Conservation (phyloP, 441 rosid genomes). For the Jatropha podagrica region DNA sequence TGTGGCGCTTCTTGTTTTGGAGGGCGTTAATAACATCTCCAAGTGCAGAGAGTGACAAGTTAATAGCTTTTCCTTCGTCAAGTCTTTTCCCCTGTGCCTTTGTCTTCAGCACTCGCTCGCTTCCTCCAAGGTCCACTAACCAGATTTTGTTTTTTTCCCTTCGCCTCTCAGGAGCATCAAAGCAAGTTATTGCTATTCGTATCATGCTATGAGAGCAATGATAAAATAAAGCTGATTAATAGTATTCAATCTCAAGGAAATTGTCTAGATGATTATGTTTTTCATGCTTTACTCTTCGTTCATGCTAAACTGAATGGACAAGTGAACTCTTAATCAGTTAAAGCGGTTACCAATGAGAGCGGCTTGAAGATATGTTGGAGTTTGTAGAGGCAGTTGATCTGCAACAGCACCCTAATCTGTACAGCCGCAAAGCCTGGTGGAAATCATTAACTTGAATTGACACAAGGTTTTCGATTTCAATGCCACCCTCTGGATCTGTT, state of each 20-base stretch:
- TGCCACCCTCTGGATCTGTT: conserved; percentile 54
- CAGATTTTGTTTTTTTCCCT: conserved; percentile 66
- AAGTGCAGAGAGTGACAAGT: conserved; percentile 78
- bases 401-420: conserved; percentile 69
- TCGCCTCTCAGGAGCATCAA: conserved; percentile 58
- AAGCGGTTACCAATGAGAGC: conserved; percentile 79
- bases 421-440: conserved; percentile 67
- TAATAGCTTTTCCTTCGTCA: conserved; percentile 92
- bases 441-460: conserved; percentile 61
- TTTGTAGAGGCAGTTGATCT: conserved; percentile 84
- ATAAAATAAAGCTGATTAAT: conserved; percentile 10
- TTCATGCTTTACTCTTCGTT: not conserved
- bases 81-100: conserved; percentile 82
- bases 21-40: conserved; percentile 81
- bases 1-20: conserved; percentile 62
- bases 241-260: not conserved
- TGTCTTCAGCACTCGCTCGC: conserved; percentile 84
- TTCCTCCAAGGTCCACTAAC: conserved; percentile 86
- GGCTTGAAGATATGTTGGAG: conserved; percentile 68
- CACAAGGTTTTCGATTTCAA: conserved; percentile 65
- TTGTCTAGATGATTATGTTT: not conserved
- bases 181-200: conserved; percentile 56
- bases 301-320: conserved; percentile 3
- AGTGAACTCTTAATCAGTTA: not conserved
- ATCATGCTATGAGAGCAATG: conserved; percentile 56